These are phyloP conservation scores for Gaertneriomyces sp. DNA, from an alignment of 192 early-diverging fungal species.

Conservation along the genomic window DNA sequence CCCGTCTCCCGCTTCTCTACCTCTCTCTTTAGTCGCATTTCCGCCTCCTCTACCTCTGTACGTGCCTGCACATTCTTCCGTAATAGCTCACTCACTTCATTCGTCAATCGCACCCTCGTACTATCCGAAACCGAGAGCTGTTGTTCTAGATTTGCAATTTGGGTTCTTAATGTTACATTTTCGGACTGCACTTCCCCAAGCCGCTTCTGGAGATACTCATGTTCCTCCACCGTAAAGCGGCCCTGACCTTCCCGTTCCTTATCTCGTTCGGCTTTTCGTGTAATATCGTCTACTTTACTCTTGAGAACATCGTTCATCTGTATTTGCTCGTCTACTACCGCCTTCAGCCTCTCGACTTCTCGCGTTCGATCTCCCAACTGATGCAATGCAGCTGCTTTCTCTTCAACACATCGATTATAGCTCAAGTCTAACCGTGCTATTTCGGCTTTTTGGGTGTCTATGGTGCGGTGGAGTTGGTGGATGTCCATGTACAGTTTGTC, in stretches of 20 bases:
- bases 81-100: no score
- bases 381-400: slow-evolving; percentile 29
- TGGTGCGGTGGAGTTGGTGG: slow-evolving; percentile 34
- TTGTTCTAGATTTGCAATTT: no score
- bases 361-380: slow-evolving; percentile 17
- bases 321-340: slow-evolving; percentile 44
- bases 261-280: slow-evolving; percentile 17
- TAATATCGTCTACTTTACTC: slow-evolving; percentile 33
- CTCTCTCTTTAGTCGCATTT: no score
- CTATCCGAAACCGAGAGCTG: no score
- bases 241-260: no score
- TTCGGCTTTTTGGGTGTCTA: slow-evolving; percentile 27
- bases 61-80: no score
- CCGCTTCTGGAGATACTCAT: no score
- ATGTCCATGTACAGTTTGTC: slow-evolving; percentile 44
- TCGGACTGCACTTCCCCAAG: no score
- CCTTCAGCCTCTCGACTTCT: slow-evolving; percentile 25
- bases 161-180: no score
- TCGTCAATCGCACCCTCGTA: no score
- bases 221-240: no score
- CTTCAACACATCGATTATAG: slow-evolving; percentile 30
- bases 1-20: slow-evolving; percentile 27
- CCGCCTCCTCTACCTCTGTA: no score
- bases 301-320: slow-evolving; percentile 37
- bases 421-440: slow-evolving; percentile 28